Base-by-base conservation (phyloP, 768 basidiomycete species). In the Kwoniella bestiolae region DNA sequence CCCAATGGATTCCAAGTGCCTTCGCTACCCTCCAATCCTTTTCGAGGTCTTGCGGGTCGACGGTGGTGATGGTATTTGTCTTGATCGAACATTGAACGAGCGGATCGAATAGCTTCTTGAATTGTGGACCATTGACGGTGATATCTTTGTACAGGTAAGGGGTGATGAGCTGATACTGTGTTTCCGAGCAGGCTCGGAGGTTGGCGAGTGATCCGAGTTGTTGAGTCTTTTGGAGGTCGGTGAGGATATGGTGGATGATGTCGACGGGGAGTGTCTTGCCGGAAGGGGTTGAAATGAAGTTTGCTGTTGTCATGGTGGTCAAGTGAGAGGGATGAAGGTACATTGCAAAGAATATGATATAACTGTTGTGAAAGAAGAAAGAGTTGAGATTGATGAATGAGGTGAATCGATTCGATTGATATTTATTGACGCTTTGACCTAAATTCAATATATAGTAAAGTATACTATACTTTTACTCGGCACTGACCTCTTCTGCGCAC, bases 191-290 rank as follows among this genome's bases (percentile, higher is more conserved):
- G n/a, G n/a, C n/a, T n/a, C n/a, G n/a, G n/a, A n/a, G n/a, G n/a
- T n/a, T n/a, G n/a, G n/a, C n/a, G n/a, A n/a, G n/a, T n/a, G n/a
- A n/a, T n/a, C n/a, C n/a, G 52, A 55, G n/a, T 55, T 55, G 32
- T 16, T 35, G 11, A 32, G 52, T 34, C 31, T 55, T 23, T 29
- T 34, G 5, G 52, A n/a, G 31, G 3, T 47, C 9, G 52, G 9
- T 55, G 52, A 55, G 12, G 52, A 55, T 32, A 55, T 55, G 12
- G 12, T 55, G 14, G 50, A 26, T 26, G 25, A 52, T 28, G 25
- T 52, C 29, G 14, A 9, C 12, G 38, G 18, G 38, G 14, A 41
- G 4, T 41, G 38, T 41, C 18, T 41, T 18, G 38, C 38, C 18
- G 38, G 38, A 14, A 16, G 14, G 8, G 12, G 38, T 14, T 41